These are phyloP conservation scores for Chytridiales sp. DNA, from an alignment of 371 early-diverging fungal genomes.

Conservation along the genomic window DNA sequence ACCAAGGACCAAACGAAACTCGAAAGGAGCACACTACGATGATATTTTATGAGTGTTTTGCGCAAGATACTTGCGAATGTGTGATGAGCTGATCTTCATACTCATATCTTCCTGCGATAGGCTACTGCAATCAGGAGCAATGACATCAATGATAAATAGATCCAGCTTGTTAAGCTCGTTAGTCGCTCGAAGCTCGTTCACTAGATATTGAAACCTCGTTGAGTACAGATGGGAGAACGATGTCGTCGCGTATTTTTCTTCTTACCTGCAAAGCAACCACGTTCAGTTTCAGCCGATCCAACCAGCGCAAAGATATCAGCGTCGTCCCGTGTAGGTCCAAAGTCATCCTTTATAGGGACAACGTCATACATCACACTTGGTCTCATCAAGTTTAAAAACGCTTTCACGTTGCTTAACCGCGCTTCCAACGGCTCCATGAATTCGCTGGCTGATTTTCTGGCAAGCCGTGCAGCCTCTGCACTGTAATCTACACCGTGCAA, in stretches of 20 bases:
- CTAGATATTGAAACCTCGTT: slow-evolving; percentile 46
- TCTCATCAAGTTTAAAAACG: slow-evolving; percentile 57
- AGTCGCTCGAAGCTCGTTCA: slow-evolving; percentile 59
- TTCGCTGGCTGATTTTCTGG: slow-evolving; percentile 67
- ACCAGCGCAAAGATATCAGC: slow-evolving; percentile 75
- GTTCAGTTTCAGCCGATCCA: slow-evolving; percentile 83
- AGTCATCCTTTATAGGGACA: slow-evolving; percentile 77
- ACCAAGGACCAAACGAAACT: too few relatives aligned
- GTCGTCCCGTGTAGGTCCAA: slow-evolving; percentile 85
- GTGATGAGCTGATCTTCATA: too few relatives aligned
- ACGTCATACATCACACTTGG: slow-evolving; percentile 57
- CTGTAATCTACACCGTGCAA: not conserved
- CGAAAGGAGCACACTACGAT: too few relatives aligned
- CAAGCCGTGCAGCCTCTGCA: slow-evolving; percentile 53
- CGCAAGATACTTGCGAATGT: too few relatives aligned
- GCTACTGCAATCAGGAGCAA: too few relatives aligned
- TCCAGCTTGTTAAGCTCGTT: slow-evolving; percentile 57
- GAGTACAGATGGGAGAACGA: not conserved
- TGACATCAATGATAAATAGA: slow-evolving; percentile 73
- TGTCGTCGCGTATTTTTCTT: not conserved
- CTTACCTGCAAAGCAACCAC: slow-evolving; percentile 71
- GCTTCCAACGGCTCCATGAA: slow-evolving; percentile 67
- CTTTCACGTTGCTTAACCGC: slow-evolving; percentile 58
- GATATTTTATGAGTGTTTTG: too few relatives aligned
- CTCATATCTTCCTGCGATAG: too few relatives aligned